Evolutionary conservation across 345 rosid genomes (phyloP), one percentile per base, ranked within the genome.

Genomic region (Syzygium grande): DNA sequence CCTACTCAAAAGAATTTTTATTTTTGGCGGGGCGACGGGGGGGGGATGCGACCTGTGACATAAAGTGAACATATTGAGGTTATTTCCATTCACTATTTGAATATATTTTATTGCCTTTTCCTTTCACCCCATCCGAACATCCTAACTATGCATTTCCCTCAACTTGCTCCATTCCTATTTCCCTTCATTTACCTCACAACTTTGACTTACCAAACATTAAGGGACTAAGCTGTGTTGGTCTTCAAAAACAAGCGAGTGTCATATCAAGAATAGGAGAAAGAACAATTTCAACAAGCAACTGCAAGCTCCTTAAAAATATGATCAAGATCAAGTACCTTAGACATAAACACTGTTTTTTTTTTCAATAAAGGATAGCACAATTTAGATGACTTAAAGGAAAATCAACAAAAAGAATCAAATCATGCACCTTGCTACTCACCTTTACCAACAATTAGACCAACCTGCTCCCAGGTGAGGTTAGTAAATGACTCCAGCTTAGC

Each of bases 361-460:
- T 4, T 7, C 30, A 49, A 21, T 38, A 30, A 86, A 27, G 19
- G 12, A 61, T 27, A 19, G 30, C 78, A 19, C 27, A 51, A n/a
- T 51, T 49, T 30, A 52, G 51, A 30, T 3, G 23, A 51, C 86
- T 38, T 38, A 73, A 85, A 54, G 27, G 43, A 19, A 85, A 85
- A 84, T 53, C 86, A 52, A 54, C 51, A 58, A 84, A 84, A 34
- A 23, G 12, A 85, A 54, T 23, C 65, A 53, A 51, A 84, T 84
- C 34, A n/a, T 53, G 73, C 51, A 96, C 98, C 99, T 96, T 96
- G 96, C 5, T 14, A 51, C 59, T 43, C 78, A 97, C 99, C 99
- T 96, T 97, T 97, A 85, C 99, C 99, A 77, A 95, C 90, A 87
- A 97, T 92, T 52, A 97, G 94, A 90, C 98, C 94, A 87, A 93